Conservation (phyloP, 345 rosid species). For the Toxicodendron radicans region DNA sequence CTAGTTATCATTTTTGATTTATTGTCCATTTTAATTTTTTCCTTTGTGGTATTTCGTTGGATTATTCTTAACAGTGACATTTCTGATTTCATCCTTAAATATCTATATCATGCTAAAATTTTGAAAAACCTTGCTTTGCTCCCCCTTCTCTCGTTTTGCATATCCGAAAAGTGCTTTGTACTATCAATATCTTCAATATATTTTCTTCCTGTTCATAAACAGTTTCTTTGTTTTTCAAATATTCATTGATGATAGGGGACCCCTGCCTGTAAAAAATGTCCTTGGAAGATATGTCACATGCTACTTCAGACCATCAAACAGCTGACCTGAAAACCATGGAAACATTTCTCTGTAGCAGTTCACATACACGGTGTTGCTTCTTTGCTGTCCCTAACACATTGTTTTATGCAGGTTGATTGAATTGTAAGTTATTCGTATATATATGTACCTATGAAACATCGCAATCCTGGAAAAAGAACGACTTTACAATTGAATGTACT, state of each 20-base stretch:
- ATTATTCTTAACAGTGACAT: background rate
- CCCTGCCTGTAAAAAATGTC: slow-evolving; percentile 23
- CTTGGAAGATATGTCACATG: slow-evolving; percentile 23
- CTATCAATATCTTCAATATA: background rate
- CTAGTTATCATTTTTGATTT: background rate
- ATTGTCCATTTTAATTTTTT: background rate
- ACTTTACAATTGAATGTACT: background rate
- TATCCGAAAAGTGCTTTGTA: background rate
- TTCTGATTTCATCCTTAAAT: background rate
- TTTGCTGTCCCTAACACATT: background rate
- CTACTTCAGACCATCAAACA: slow-evolving; percentile 26
- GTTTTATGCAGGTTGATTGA: background rate
- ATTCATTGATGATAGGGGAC: slow-evolving; percentile 16
- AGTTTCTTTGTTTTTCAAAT: background rate
- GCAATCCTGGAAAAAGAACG: background rate
- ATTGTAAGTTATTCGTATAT: background rate
- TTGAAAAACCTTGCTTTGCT: background rate
- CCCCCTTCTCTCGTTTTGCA: background rate
- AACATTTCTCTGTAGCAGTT: background rate
- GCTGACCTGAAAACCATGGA: background rate
- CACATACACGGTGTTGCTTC: background rate
- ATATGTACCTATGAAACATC: background rate
- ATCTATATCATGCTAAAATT: background rate
- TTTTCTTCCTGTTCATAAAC: background rate
- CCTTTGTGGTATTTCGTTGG: background rate